Percentiles rank a stretch among this genome's conserved stretches.
Evolutionary conservation across 495 filamentous ascomycete species (phyloP).

Genomic region (Penicillium subrubescens): DNA sequence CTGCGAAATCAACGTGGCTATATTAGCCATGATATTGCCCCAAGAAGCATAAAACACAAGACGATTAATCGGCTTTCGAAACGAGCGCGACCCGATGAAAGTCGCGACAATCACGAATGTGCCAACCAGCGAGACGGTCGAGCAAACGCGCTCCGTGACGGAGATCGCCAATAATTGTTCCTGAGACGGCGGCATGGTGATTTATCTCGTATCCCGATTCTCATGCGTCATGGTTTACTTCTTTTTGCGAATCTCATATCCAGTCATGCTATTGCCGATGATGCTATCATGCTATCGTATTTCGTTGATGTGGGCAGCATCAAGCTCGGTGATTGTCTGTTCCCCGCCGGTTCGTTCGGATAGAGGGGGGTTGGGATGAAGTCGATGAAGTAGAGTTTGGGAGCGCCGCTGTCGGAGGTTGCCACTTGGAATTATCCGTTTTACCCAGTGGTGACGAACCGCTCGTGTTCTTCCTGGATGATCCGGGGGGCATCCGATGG

Average conservation of each 20-base stretch:
- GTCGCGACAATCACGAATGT: constrained; percentile 74
- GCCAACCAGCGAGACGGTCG: constrained; percentile 70
- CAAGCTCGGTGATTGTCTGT: background rate
- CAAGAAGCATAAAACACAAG: constrained; percentile 84
- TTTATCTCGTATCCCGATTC: background rate
- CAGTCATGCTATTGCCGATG: background rate
- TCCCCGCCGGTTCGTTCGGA: background rate
- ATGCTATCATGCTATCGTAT: background rate
- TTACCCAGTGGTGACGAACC: background rate
- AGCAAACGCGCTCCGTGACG: constrained; percentile 67
- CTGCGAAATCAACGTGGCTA: constrained; percentile 73
- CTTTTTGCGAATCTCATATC: background rate
- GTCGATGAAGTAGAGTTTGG: background rate
- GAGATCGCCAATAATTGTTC: constrained; percentile 46
- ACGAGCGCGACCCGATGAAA: constrained; percentile 53
- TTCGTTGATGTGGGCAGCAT: background rate
- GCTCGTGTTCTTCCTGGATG: background rate
- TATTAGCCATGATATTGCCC: constrained; percentile 80
- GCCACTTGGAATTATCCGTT: background rate
- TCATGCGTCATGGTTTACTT: background rate
- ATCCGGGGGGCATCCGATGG: background rate
- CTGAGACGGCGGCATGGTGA: constrained; percentile 3
- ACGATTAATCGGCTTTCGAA: constrained; percentile 83
- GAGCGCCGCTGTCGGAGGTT: background rate
- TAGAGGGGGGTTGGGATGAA: background rate